Conservation (phyloP, 306 rosid genomes). For the Malus sylvestris region DNA sequence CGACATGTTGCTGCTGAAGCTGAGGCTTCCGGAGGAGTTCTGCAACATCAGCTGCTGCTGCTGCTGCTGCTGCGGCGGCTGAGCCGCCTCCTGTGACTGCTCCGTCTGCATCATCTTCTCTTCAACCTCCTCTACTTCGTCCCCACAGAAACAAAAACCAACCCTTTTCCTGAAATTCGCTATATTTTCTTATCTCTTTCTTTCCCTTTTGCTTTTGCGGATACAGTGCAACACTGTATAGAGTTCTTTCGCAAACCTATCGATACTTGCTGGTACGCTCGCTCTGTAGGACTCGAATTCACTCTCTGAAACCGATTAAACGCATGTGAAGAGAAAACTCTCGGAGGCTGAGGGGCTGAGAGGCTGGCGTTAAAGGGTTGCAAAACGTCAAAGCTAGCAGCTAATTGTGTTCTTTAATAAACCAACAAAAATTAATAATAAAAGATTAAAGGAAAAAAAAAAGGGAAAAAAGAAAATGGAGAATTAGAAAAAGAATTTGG, state of each 20-base stretch:
- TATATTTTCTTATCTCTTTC: constrained; percentile 11
- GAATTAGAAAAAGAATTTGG: neutral
- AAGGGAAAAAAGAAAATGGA: neutral
- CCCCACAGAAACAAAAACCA: constrained; percentile 1
- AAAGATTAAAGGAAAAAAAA: neutral
- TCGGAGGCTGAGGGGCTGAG: neutral
- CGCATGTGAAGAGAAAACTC: too few relatives aligned
- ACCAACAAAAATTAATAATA: neutral
- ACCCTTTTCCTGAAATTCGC: constrained; percentile 27
- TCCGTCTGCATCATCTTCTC: constrained; percentile 45
- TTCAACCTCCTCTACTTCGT: neutral
- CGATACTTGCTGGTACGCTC: too few relatives aligned
- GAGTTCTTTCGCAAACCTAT: too few relatives aligned
- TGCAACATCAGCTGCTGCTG: constrained; percentile 64
- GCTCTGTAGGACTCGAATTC: too few relatives aligned
- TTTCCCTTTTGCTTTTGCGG: constrained; percentile 8
- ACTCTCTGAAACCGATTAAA: too few relatives aligned
- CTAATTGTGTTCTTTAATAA: constrained; percentile 7
- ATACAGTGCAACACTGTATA: too few relatives aligned
- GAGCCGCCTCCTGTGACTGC: constrained; percentile 34
- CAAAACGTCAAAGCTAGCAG: constrained; percentile 20
- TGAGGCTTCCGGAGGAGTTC: constrained; percentile 61
- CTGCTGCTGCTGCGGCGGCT: constrained; percentile 38
- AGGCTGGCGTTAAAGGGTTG: constrained; percentile 2
- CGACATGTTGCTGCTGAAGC: constrained; percentile 88